Conservation (phyloP, 192 early-diverging fungal species). For the Radiomyces spectabilis region DNA sequence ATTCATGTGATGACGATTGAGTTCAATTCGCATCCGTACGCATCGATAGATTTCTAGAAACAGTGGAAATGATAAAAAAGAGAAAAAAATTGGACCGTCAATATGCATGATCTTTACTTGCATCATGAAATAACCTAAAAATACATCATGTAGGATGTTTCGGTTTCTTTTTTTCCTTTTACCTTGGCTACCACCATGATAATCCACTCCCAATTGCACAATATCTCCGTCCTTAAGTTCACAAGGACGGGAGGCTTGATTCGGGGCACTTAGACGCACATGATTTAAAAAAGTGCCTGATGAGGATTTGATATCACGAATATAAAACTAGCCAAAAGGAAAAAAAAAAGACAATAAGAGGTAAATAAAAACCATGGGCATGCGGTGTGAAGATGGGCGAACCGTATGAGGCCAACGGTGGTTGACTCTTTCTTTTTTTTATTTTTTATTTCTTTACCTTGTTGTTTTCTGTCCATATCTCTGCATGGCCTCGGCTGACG, state of each 20-base stretch:
- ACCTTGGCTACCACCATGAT: constrained; percentile 86
- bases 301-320: constrained; percentile 92
- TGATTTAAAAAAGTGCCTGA: constrained; percentile 98
- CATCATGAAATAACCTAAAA: too few relatives aligned
- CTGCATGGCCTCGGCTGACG: constrained; percentile 78
- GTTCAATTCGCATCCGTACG: constrained; percentile 80
- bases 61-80: neutral
- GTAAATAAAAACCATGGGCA: constrained; percentile 3
- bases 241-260: constrained; percentile 75
- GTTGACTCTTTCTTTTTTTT: neutral
- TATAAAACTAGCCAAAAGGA: constrained; percentile 61
- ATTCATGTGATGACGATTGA: constrained; percentile 61
- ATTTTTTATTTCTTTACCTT: constrained; percentile 1
- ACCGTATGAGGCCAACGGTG: too few relatives aligned
- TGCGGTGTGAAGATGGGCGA: too few relatives aligned
- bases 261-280: constrained; percentile 81
- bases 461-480: constrained; percentile 69
- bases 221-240: constrained; percentile 86
- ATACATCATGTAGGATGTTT: too few relatives aligned
- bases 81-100: neutral
- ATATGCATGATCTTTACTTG: too few relatives aligned
- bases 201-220: constrained; percentile 94
- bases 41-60: constrained; percentile 84
- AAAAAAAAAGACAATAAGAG: constrained; percentile 23
- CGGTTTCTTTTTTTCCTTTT: neutral